Base-by-base conservation (phyloP, 345 rosid species). In the Lepidium sativum region DNA sequence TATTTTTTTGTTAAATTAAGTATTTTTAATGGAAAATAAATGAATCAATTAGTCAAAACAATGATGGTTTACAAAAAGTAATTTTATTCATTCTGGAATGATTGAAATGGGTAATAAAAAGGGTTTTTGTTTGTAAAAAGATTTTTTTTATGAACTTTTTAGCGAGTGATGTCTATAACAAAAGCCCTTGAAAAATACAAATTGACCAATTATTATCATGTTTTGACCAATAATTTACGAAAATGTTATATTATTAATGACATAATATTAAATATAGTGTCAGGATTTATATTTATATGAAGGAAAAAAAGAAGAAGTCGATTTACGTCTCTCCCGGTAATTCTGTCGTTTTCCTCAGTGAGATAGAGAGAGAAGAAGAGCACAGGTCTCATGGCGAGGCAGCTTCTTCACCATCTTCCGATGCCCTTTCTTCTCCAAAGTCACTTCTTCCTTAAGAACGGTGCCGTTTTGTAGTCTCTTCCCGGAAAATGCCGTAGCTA, bases 301-400 rank as follows among this genome's bases (percentile, higher is more conserved):
- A 50, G 63, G 49, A 72, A 37, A 14, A 61, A 14, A 61, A 58
- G 12, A 61, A n/a, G n/a, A 70, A 70, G 68, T 41, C 49, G 43
- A 59, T 35, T 60, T 54, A 66, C 66, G 65, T 54, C 63, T 37
- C 34, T 54, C 68, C 23, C 50, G 61, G 63, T 53, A 65, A 60
- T 42, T 70, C 78, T 79, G 86, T 82, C 81, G 65, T 72, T 75
- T 77, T 78, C 80, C 58, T 62, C 62, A 47, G 58, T 20, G 42
- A 37, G 59, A 33, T 55, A 55, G 59, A 54, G 44, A 66, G 21
- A n/a, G n/a, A n/a, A 27, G 31, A 27, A 27, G 31, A 27, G 31
- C 31, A 27, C 66, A 58, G 43, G 32, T 56, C 77, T 72, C 76
- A 80, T 68, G 82, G 79, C 62, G 72, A 65, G 67, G 57, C 80